A percentile compares a stretch with the other conserved stretches of the same genome.
phyloP scores from a whole-genome alignment of 73 alveolate genomes.

The Tetrahymena elliotti region DNA sequence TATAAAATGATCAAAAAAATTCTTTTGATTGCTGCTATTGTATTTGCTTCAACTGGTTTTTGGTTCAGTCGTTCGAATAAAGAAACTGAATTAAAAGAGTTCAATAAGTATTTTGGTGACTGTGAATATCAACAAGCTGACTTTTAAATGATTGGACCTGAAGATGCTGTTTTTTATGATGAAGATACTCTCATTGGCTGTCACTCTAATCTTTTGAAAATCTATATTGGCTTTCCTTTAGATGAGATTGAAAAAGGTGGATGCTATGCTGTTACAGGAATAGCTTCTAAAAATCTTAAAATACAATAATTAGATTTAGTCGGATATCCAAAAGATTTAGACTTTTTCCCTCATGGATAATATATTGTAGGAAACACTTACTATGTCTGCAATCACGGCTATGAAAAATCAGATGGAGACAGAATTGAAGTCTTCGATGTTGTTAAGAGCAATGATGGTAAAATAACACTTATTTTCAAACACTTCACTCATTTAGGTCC shows the following conservation, averaged over 20 bases:
- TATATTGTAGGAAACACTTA: background rate
- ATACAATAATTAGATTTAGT: too few species aligned
- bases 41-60: background rate
- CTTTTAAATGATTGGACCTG: background rate
- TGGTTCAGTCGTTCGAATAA: background rate
- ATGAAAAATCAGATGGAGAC: background rate
- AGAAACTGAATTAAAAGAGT: background rate
- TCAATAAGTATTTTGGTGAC: background rate
- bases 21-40: background rate
- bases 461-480: background rate
- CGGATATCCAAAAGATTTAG: background rate
- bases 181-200: background rate
- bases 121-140: background rate
- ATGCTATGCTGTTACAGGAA: background rate
- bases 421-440: background rate
- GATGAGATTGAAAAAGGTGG: background rate
- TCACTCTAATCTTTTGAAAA: background rate
- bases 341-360: background rate
- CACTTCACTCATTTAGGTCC: background rate
- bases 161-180: background rate
- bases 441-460: background rate
- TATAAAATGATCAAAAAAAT: background rate
- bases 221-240: background rate
- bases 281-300: background rate
- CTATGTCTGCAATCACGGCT: background rate